A percentile compares a stretch with the other conserved stretches of the same genome.
phyloP scores from a whole-genome alignment of 768 basidiomycete genomes.

The Psilocybe azurescens region DNA sequence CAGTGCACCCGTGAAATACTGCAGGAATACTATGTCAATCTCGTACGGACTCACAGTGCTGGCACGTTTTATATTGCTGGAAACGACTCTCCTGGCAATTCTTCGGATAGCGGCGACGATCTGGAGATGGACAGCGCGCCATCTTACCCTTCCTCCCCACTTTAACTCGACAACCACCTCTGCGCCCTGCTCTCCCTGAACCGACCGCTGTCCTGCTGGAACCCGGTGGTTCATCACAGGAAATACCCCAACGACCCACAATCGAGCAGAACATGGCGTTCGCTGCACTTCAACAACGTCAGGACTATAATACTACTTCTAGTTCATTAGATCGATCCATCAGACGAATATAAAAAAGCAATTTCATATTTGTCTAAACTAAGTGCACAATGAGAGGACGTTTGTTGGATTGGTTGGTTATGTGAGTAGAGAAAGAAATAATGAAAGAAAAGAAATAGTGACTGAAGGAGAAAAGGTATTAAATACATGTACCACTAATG shows the following conservation, averaged over 20 bases:
- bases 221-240: constrained; percentile 38
- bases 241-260: constrained; percentile 64
- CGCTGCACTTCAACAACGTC: constrained; percentile 64
- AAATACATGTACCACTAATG: constrained; percentile 32
- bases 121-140: constrained; percentile 57
- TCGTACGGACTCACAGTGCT: constrained; percentile 82
- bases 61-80: constrained; percentile 61
- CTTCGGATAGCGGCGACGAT: constrained; percentile 53
- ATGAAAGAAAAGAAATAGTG: constrained; percentile 8
- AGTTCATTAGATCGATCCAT: constrained; percentile 10
- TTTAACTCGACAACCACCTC: constrained; percentile 33
- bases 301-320: constrained; percentile 24
- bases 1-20: constrained; percentile 91
- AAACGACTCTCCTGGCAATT: constrained; percentile 42
- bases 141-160: constrained; percentile 57
- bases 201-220: constrained; percentile 50
- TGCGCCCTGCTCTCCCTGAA: constrained; percentile 34
- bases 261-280: constrained; percentile 89
- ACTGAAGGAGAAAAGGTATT: constrained; percentile 21
- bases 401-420: constrained; percentile 17
- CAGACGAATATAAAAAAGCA: constrained; percentile 10
- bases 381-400: constrained; percentile 23
- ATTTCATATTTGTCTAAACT: constrained; percentile 20
- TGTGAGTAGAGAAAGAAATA: constrained; percentile 16
- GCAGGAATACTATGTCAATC: constrained; percentile 93